phyloP scores from a whole-genome alignment of 768 basidiomycete species.

The Suillus placidus region DNA sequence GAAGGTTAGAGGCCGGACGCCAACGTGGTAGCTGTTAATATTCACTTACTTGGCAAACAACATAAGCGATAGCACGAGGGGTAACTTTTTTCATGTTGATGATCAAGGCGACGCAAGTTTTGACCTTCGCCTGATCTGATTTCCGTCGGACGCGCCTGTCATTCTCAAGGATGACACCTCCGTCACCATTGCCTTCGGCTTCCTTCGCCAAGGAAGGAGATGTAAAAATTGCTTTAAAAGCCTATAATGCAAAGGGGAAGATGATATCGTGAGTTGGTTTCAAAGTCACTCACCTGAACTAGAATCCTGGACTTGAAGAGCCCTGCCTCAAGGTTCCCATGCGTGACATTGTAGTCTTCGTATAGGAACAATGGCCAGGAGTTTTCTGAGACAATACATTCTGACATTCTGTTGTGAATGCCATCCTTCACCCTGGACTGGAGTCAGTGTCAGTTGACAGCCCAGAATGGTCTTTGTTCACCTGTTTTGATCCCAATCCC shows the following conservation, averaged over 20 bases:
- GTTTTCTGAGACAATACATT: constrained; percentile 15
- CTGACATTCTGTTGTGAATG: constrained; percentile 13
- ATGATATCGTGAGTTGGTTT: too few species aligned
- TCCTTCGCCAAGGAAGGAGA: constrained; percentile 17
- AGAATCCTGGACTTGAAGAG: constrained; percentile 18
- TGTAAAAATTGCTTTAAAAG: constrained; percentile 17
- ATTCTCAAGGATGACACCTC: neutral
- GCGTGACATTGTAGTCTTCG: neutral
- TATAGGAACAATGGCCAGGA: constrained; percentile 22
- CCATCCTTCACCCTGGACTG: neutral
- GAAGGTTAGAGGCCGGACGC: neutral
- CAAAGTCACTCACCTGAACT: constrained; percentile 15
- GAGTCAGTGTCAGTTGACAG: neutral
- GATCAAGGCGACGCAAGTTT: constrained; percentile 5
- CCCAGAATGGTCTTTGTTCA: neutral
- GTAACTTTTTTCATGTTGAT: neutral
- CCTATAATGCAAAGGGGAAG: constrained; percentile 4
- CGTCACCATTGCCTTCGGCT: constrained; percentile 1
- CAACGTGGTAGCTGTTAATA: neutral
- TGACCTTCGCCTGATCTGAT: neutral
- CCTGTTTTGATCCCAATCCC: neutral
- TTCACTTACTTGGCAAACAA: constrained; percentile 24
- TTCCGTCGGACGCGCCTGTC: neutral
- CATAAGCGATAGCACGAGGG: constrained; percentile 27
- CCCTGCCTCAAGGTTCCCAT: constrained; percentile 13